A percentile compares a stretch with the other conserved stretches of the same genome.
These are phyloP conservation scores for Cryptomeria japonica DNA, from an alignment of 75 land plant genomes.

Conservation along the genomic window DNA sequence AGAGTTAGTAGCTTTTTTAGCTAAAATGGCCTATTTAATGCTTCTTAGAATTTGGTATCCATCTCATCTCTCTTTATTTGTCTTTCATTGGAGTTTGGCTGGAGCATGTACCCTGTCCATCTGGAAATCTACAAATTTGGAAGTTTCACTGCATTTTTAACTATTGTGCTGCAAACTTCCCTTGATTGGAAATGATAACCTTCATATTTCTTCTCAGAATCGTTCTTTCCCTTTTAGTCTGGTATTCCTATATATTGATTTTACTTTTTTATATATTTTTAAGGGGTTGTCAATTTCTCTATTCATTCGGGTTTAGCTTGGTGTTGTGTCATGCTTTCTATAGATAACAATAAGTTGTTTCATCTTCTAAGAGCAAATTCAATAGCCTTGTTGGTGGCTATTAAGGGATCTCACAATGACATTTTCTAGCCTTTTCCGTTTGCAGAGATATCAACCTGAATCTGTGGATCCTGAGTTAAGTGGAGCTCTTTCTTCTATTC, in stretches of 20 bases:
- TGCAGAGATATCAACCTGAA: conserved; percentile 82
- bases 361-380: background rate
- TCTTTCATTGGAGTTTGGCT: background rate
- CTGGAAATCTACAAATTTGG: background rate
- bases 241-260: background rate
- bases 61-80: background rate
- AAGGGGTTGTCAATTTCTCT: background rate
- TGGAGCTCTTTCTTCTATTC: conserved; percentile 95
- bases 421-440: conserved; percentile 9
- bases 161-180: background rate
- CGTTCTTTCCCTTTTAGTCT: background rate
- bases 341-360: background rate
- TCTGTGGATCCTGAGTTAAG: conserved; percentile 85
- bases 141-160: background rate
- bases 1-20: background rate
- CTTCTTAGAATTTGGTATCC: background rate
- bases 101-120: background rate
- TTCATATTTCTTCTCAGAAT: background rate
- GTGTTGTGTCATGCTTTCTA: background rate
- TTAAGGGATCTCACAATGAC: background rate
- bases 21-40: background rate
- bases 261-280: background rate
- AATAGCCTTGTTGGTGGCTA: conserved; percentile 1
- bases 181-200: background rate
- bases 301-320: background rate